phyloP scores from a whole-genome alignment of 768 basidiomycete genomes.

The Paxillus ammoniavirescens region DNA sequence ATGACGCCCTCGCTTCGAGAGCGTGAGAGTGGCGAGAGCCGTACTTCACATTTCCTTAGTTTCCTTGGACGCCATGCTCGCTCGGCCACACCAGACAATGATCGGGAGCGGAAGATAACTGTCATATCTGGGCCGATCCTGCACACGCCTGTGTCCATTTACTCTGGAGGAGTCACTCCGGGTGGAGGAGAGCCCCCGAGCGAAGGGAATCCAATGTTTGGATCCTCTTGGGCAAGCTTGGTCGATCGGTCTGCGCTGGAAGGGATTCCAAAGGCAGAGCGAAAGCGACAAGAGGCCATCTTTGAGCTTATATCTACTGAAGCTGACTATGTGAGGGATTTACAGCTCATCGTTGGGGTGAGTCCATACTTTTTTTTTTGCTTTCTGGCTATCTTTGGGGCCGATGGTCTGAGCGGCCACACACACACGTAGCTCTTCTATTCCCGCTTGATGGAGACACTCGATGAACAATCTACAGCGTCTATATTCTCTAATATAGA shows the following conservation, averaged over 20 bases:
- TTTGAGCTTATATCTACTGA: constrained; percentile 96
- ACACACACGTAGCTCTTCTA: constrained; percentile 68
- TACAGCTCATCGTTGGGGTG: constrained; percentile 91
- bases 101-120: constrained; percentile 45
- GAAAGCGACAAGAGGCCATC: constrained; percentile 91
- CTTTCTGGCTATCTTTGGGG: neutral
- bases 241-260: constrained; percentile 83
- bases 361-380: constrained; percentile 14
- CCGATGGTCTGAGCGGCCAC: neutral
- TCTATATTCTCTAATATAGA: constrained; percentile 93
- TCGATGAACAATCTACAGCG: constrained; percentile 74
- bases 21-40: constrained; percentile 33
- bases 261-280: constrained; percentile 73
- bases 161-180: constrained; percentile 6
- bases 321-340: constrained; percentile 81
- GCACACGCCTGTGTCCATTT: constrained; percentile 28
- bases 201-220: constrained; percentile 58
- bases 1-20: constrained; percentile 30
- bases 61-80: constrained; percentile 54
- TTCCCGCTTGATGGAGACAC: constrained; percentile 65
- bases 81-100: constrained; percentile 48
- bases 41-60: constrained; percentile 51
- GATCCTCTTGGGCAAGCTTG: constrained; percentile 88
- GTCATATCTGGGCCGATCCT: constrained; percentile 72
- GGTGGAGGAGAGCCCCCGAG: constrained; percentile 27